Conservation (phyloP, 345 rosid species). For the Euphorbia tirucalli region DNA sequence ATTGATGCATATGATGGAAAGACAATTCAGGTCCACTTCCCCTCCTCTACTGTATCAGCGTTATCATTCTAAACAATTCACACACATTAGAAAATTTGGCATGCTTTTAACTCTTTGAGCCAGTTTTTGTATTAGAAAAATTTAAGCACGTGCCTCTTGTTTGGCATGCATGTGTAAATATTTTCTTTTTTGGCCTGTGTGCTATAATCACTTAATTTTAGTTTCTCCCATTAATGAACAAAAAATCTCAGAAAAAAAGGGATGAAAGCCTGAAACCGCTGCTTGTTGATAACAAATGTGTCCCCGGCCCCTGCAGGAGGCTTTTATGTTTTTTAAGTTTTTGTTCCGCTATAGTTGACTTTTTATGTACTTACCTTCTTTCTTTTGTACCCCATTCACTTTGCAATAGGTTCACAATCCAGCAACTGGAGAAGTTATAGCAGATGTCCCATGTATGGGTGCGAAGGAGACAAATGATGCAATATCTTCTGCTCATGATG, state of each 20-base stretch:
- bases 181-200: background rate
- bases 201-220: background rate
- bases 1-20: slow-evolving; percentile 64
- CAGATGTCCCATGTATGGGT: slow-evolving; percentile 84
- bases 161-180: background rate
- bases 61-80: background rate
- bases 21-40: slow-evolving; percentile 52
- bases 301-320: background rate
- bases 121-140: background rate
- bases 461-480: slow-evolving; percentile 79
- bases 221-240: background rate
- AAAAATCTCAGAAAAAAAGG: background rate
- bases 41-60: background rate
- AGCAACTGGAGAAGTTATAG: slow-evolving; percentile 75
- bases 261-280: background rate
- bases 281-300: background rate
- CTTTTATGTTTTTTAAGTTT: background rate
- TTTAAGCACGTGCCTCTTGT: background rate
- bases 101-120: background rate
- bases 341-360: background rate
- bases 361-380: background rate
- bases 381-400: background rate
- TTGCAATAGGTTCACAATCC: slow-evolving; percentile 77
- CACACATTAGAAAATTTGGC: background rate
- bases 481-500: slow-evolving; percentile 72